These are phyloP conservation scores for Elaeis guineensis DNA, from an alignment of 176 grass and related monocot genomes.

Conservation along the genomic window DNA sequence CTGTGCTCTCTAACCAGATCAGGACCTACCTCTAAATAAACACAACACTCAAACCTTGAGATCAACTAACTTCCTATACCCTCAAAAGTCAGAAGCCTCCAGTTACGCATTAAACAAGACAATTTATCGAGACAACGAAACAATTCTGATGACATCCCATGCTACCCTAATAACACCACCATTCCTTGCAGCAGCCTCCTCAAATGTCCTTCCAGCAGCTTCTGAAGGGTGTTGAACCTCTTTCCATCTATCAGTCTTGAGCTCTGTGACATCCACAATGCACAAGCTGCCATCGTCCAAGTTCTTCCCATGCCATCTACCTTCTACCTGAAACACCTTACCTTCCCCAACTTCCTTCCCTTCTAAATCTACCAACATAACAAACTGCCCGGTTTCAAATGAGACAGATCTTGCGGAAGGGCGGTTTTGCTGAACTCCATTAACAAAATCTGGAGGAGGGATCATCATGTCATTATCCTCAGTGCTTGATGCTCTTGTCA, in stretches of 20 bases:
- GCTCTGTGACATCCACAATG: conserved; percentile 48
- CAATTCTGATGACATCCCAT: conserved; percentile 50
- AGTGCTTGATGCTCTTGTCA: conserved; percentile 19
- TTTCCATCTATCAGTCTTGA: conserved; percentile 62
- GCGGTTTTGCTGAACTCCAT: conserved; percentile 22
- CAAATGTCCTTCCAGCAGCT: conserved; percentile 51
- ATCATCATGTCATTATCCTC: conserved; percentile 28
- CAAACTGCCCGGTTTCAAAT: conserved; percentile 37
- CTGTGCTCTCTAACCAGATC: too few relatives aligned
- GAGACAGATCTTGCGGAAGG: conserved; percentile 31
- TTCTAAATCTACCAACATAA: conserved; percentile 46
- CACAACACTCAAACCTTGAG: too few relatives aligned
- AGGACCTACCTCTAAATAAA: too few relatives aligned
- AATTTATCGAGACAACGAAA: background rate
- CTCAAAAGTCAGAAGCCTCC: too few relatives aligned
- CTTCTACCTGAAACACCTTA: conserved; percentile 49
- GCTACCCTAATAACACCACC: conserved; percentile 56
- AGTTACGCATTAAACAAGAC: too few relatives aligned
- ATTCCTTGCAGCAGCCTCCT: conserved; percentile 49
- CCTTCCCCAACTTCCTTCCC: conserved; percentile 62
- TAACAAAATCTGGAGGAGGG: conserved; percentile 15
- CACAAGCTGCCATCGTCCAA: conserved; percentile 25
- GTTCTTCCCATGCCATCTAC: conserved; percentile 39
- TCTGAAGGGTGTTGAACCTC: conserved; percentile 71
- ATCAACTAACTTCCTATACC: too few relatives aligned